Base-by-base conservation (phyloP, 106 monocot species). In the Platanthera guangdongensis region DNA sequence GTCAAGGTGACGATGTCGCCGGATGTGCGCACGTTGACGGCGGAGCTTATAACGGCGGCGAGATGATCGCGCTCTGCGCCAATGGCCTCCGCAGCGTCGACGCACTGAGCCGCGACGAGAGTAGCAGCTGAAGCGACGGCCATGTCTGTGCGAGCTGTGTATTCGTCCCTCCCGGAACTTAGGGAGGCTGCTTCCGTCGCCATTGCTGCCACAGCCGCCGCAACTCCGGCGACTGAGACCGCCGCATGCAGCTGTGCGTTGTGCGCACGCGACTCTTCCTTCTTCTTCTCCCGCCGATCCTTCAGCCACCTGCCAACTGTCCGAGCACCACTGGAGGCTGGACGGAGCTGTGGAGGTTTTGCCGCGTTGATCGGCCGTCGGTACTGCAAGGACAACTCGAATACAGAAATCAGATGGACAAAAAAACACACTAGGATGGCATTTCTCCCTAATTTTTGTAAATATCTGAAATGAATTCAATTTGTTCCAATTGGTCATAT, bases 251-350 rank as follows among this genome's bases (percentile, higher is more conserved):
- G 78, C 82, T 92, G 97, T 6, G 94, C 97, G 32, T 94, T 94
- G 76, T 90, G 94, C 39, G 90, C 88, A 9, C 97, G 87, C 9
- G 88, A 82, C 75, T 94, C 97, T 75, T 99, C 97, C 55, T 99
- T 99, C 82, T 92, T 94, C 64, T 76, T 84, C 87, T 99, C 94
- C 77, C 70, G 75, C 13, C 94, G 65, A 75, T 99, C 97, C 76
- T 94, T 99, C 19, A 99, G 80, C 97, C 97, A 99, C 77, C 94
- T 75, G 0, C 94, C 93, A 6, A 99, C 91, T 0, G 91, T 99
- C 73, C 82, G 89, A 50, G 54, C 69, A 25, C 80, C 80, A 13
- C 21, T 54, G 11, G 45, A 12, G 11, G 49, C 63, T 15, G 54
- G 59, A 22, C 53, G 49, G 0, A 51, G 19, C 9, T 50, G 51